These are phyloP conservation scores for Niveomyces coronatus DNA, from an alignment of 2,329 filamentous ascomycete species.

Conservation along the genomic window DNA sequence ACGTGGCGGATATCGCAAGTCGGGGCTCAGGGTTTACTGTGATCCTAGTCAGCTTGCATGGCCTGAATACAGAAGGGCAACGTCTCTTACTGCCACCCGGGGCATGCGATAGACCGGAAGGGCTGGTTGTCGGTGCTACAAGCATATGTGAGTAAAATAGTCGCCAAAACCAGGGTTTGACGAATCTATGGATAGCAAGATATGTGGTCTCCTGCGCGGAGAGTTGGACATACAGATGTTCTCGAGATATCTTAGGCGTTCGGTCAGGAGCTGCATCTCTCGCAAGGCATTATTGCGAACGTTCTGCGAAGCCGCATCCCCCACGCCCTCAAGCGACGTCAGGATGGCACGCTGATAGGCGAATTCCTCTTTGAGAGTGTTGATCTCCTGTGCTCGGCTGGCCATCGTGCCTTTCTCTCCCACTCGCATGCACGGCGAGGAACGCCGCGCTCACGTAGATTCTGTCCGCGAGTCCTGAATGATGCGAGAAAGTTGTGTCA, in stretches of 20 bases:
- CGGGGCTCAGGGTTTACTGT: not conserved
- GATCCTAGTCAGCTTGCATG: not conserved
- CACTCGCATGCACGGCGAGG: slow-evolving; percentile 7
- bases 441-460: not conserved
- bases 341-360: slow-evolving; percentile 32
- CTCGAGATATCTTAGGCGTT: not conserved
- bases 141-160: no score
- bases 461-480: no score
- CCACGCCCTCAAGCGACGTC: slow-evolving; percentile 24
- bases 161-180: no score
- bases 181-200: not conserved
- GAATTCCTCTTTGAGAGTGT: slow-evolving; percentile 29
- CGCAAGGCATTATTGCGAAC: not conserved
- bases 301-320: slow-evolving; percentile 1
- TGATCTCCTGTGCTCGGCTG: slow-evolving; percentile 12
- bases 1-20: not conserved
- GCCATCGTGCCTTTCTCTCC: slow-evolving; percentile 11
- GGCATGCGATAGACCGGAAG: not conserved
- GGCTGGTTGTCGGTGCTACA: not conserved
- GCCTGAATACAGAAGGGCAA: no score
- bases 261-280: not conserved
- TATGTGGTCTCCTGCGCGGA: no score
- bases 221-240: not conserved
- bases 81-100: no score
- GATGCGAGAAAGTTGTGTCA: no score